A percentile compares a stretch with the other conserved stretches of the same genome.
phyloP scores from a whole-genome alignment of 2,329 filamentous ascomycete species.

The Hypoxylon sp. region DNA sequence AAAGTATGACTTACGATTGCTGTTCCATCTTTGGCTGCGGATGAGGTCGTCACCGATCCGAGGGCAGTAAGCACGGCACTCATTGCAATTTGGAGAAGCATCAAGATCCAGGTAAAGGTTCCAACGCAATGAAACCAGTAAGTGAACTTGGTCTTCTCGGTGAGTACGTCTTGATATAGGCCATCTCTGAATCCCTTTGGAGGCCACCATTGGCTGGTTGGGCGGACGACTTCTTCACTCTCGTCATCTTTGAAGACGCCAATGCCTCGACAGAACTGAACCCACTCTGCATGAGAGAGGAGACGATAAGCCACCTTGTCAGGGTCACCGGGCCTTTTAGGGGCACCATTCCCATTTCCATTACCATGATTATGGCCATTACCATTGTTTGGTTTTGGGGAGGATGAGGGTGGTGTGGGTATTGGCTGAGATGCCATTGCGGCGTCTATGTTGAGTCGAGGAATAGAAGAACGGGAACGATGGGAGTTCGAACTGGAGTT shows the following conservation, averaged over 20 bases:
- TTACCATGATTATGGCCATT: conserved; percentile 12
- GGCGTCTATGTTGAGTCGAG: conserved; percentile 33
- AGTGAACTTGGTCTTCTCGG: conserved; percentile 61
- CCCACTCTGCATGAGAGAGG: conserved; percentile 63
- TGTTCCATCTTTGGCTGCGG: conserved; percentile 53
- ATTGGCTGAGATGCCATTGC: conserved; percentile 33
- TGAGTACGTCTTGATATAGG: conserved; percentile 65
- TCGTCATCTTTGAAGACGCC: conserved; percentile 65
- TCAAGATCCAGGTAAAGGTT: conserved; percentile 61
- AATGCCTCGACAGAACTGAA: conserved; percentile 63
- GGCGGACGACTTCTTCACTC: conserved; percentile 60
- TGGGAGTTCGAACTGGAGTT: conserved; percentile 25
- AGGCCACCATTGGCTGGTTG: conserved; percentile 62
- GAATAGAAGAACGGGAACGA: conserved; percentile 38
- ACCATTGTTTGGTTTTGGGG: conserved; percentile 27
- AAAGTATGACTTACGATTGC: conserved; percentile 55
- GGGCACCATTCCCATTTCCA: conserved; percentile 1
- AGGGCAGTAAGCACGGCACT: conserved; percentile 66
- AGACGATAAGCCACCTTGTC: conserved; percentile 54
- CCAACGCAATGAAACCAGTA: conserved; percentile 63
- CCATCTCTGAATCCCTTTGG: conserved; percentile 64
- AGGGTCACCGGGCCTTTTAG: conserved; percentile 19
- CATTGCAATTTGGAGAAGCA: conserved; percentile 66
- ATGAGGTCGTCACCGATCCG: conserved; percentile 58
- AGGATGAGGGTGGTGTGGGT: conserved; percentile 18